Percentiles rank a stretch among this genome's conserved stretches.
Evolutionary conservation across 805 yeast species (phyloP).

Genomic region (Huiozyma naganishii): DNA sequence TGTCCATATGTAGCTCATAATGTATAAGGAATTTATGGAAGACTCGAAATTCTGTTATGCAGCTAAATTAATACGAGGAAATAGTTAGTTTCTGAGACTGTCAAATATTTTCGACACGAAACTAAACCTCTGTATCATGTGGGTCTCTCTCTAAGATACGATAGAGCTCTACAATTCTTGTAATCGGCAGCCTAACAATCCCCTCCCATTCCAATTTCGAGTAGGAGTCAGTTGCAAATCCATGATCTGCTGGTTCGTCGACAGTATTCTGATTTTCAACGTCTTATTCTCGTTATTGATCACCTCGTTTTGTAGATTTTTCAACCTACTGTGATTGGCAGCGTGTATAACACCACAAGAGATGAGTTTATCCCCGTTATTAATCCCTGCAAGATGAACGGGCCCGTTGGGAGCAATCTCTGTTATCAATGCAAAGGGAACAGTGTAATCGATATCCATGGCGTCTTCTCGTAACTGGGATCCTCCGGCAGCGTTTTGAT

Average conservation of each 20-base stretch:
- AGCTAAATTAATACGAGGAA: too few species aligned
- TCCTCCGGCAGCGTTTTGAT: not conserved
- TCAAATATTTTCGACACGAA: too few species aligned
- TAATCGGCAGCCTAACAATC: slow-evolving; percentile 54
- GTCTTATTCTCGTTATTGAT: slow-evolving; percentile 27
- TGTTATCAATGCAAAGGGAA: slow-evolving; percentile 48
- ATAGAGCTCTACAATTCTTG: not conserved
- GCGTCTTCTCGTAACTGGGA: not conserved
- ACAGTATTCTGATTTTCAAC: slow-evolving; percentile 18
- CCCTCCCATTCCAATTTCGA: slow-evolving; percentile 51
- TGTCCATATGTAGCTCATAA: too few species aligned
- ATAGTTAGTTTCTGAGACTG: too few species aligned
- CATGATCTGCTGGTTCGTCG: slow-evolving; percentile 25
- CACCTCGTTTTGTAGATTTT: slow-evolving; percentile 36
- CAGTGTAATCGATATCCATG: slow-evolving; percentile 5
- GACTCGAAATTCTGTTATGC: too few species aligned
- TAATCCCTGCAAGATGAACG: slow-evolving; percentile 44
- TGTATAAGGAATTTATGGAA: too few species aligned
- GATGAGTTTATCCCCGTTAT: slow-evolving; percentile 42
- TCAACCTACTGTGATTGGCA: slow-evolving; percentile 43
- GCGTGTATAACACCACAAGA: slow-evolving; percentile 45
- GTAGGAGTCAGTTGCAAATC: slow-evolving; percentile 35
- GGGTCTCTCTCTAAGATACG: too few species aligned
- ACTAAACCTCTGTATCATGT: too few species aligned
- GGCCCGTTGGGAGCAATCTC: slow-evolving; percentile 47